These are phyloP conservation scores for Fusarium temperatum DNA, from an alignment of 2,329 filamentous ascomycete species.

Conservation along the genomic window DNA sequence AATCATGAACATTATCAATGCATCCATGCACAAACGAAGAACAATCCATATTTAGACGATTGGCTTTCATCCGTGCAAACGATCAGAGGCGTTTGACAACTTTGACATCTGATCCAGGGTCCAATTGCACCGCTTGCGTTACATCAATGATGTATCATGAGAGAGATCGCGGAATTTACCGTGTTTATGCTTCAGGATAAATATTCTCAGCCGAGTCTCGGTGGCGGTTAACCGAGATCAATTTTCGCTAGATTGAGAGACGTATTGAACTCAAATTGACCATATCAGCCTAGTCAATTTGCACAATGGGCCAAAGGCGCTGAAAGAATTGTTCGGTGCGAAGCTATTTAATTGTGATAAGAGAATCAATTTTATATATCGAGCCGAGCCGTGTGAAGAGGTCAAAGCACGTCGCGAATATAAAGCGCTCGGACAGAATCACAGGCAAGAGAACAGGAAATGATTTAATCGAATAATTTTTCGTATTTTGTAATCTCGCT, in stretches of 20 bases:
- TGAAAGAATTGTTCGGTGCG: neutral
- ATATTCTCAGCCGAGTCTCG: neutral
- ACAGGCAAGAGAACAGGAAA: neutral
- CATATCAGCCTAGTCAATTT: neutral
- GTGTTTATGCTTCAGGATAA: neutral
- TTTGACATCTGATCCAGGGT: neutral
- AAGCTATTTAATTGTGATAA: neutral
- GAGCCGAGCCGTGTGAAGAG: neutral
- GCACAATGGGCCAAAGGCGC: neutral
- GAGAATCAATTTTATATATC: neutral
- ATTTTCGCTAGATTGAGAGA: neutral
- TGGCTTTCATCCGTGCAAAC: neutral
- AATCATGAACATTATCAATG: slow-evolving; percentile 2
- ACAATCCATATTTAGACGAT: neutral
- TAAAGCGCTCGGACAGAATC: neutral
- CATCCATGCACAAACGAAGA: neutral
- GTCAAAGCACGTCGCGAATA: neutral
- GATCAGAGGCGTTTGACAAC: neutral
- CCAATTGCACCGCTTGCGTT: neutral
- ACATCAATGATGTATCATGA: neutral
- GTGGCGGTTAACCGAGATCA: slow-evolving; percentile 11
- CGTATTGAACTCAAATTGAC: slow-evolving; percentile 1
- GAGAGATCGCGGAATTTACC: neutral
- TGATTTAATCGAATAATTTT: neutral
- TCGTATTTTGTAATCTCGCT: neutral